A percentile compares a stretch with the other conserved stretches of the same genome.
Evolutionary conservation across 2,329 filamentous ascomycete species (phyloP).

Genomic region (Phialocephala subalpina): DNA sequence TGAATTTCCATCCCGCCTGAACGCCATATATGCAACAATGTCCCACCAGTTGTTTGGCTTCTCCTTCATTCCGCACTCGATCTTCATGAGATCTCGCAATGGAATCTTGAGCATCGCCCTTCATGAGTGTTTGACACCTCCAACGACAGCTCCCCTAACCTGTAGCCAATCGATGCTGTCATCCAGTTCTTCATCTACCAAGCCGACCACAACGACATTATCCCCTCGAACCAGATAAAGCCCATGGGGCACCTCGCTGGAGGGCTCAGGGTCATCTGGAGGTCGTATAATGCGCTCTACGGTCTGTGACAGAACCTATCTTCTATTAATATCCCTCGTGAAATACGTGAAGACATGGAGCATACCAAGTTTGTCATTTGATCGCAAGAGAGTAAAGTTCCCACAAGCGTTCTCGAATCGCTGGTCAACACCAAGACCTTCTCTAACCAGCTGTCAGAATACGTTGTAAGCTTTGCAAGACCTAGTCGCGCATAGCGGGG

Average conservation of each 20-base stretch:
- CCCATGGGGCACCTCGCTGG: constrained; percentile 82
- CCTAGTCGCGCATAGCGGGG: constrained; percentile 4
- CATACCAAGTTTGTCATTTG: constrained; percentile 86
- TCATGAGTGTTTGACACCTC: constrained; percentile 79
- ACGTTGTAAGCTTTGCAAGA: constrained; percentile 41
- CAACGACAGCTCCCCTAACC: constrained; percentile 85
- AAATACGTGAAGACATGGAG: neutral
- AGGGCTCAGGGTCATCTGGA: constrained; percentile 82
- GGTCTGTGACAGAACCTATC: constrained; percentile 78
- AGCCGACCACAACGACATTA: constrained; percentile 88
- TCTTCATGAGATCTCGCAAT: constrained; percentile 1
- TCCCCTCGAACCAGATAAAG: constrained; percentile 93
- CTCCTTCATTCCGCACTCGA: constrained; percentile 11
- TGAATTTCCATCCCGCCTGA: constrained; percentile 28
- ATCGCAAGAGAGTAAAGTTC: constrained; percentile 85
- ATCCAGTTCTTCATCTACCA: constrained; percentile 91
- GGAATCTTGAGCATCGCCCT: constrained; percentile 5
- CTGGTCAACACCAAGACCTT: constrained; percentile 91
- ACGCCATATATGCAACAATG: constrained; percentile 45
- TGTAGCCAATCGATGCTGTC: constrained; percentile 91
- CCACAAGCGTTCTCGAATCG: constrained; percentile 87
- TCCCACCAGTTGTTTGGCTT: constrained; percentile 5
- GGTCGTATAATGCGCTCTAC: constrained; percentile 91
- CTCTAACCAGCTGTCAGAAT: constrained; percentile 64
- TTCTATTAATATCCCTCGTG: constrained; percentile 14